Conservation (phyloP, 345 rosid genomes). For the Populus nigra region DNA sequence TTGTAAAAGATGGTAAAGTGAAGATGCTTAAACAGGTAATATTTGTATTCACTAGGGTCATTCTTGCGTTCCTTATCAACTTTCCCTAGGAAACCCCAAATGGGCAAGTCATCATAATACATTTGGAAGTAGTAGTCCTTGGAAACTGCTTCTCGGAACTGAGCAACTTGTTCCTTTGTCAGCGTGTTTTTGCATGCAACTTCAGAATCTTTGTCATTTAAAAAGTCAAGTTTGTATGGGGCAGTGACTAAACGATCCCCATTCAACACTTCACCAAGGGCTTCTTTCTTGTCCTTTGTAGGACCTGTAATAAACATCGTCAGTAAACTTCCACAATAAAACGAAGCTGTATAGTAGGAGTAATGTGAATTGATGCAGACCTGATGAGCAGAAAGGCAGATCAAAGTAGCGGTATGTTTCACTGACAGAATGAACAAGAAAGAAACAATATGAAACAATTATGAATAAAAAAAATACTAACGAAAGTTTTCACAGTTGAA, state of each 20-base stretch:
- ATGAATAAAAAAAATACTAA: background rate
- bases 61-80: constrained; percentile 28
- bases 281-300: constrained; percentile 29
- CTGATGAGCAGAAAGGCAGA: constrained; percentile 15
- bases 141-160: constrained; percentile 23
- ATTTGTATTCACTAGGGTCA: constrained; percentile 28
- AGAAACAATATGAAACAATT: background rate
- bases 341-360: background rate
- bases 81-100: constrained; percentile 35
- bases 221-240: constrained; percentile 28
- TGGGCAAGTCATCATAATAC: constrained; percentile 36
- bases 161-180: constrained; percentile 21
- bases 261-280: constrained; percentile 34
- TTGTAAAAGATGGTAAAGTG: constrained; percentile 26
- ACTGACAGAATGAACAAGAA: constrained; percentile 8
- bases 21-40: constrained; percentile 27
- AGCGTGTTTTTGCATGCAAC: constrained; percentile 24
- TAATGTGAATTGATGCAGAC: background rate
- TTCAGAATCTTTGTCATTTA: constrained; percentile 21
- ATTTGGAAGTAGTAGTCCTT: constrained; percentile 35
- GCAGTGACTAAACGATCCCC: constrained; percentile 34
- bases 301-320: constrained; percentile 7
- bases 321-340: background rate
- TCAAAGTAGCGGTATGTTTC: constrained; percentile 23
- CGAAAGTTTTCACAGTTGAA: background rate